Conservation (phyloP, 345 rosid genomes). For the Turritis glabra region DNA sequence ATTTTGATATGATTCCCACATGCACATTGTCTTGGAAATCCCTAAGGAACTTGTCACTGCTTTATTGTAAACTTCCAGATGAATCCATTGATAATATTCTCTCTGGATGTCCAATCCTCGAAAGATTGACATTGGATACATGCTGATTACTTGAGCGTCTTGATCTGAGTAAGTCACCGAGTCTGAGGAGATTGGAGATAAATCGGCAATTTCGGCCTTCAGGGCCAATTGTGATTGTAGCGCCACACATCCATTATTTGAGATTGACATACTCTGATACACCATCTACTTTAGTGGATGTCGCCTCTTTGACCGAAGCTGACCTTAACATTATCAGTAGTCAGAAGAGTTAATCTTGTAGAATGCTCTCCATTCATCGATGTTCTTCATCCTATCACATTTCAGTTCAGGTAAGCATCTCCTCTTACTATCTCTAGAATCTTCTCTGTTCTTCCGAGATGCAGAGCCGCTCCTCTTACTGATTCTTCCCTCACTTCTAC, state of each 20-base stretch:
- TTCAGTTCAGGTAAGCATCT: constrained; percentile 39
- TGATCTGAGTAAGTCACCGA: constrained; percentile 1
- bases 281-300: background rate
- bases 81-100: constrained; percentile 2
- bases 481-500: constrained; percentile 60
- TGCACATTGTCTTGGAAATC: constrained; percentile 12
- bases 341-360: constrained; percentile 31
- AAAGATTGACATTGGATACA: background rate
- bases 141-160: background rate
- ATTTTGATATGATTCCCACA: background rate
- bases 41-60: background rate
- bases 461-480: constrained; percentile 54
- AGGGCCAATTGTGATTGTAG: background rate
- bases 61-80: background rate
- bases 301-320: constrained; percentile 22
- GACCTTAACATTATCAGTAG: background rate
- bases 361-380: constrained; percentile 66
- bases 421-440: constrained; percentile 53
- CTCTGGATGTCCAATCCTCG: constrained; percentile 6
- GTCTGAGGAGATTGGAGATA: constrained; percentile 1
- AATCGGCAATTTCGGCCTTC: background rate
- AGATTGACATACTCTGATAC: background rate
- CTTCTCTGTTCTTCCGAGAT: constrained; percentile 62
- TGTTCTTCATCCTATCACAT: constrained; percentile 48
- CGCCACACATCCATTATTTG: constrained; percentile 23